Conservation (phyloP, 106 monocot species). For the Triglochin maritima region DNA sequence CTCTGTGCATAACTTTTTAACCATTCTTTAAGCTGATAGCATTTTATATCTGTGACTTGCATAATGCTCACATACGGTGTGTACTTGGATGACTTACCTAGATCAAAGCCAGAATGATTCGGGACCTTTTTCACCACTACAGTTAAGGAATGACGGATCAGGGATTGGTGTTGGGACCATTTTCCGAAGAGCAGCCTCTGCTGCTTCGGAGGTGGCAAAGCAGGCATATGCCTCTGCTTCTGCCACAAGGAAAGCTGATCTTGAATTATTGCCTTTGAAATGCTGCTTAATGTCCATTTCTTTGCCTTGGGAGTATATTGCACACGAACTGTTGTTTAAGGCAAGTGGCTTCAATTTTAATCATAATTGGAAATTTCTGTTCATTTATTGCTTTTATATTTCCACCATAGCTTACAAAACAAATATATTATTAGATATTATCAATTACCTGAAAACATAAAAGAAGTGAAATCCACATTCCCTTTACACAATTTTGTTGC, state of each 20-base stretch:
- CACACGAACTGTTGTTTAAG: conserved; percentile 88
- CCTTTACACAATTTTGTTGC: too few species aligned
- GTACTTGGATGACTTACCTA: conserved; percentile 26
- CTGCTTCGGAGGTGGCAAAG: conserved; percentile 76
- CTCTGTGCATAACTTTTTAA: too few species aligned
- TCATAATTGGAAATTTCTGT: not conserved
- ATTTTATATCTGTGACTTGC: too few species aligned
- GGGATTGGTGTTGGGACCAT: conserved; percentile 49
- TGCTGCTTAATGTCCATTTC: conserved; percentile 94
- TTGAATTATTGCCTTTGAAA: conserved; percentile 60
- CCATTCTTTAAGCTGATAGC: too few species aligned
- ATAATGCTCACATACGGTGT: too few species aligned
- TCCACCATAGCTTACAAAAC: not conserved
- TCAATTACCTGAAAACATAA: not conserved
- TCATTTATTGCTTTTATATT: not conserved
- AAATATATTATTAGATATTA: too few species aligned
- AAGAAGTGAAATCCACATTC: not conserved
- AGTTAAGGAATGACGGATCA: conserved; percentile 35
- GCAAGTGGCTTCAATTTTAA: conserved; percentile 9
- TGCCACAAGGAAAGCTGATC: conserved; percentile 21
- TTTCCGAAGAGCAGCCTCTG: conserved; percentile 63
- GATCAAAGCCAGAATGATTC: conserved; percentile 64
- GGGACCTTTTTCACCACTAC: conserved; percentile 40
- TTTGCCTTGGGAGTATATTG: conserved; percentile 89
- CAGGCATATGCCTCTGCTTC: conserved; percentile 62